These are phyloP conservation scores for Saraca asoca DNA, from an alignment of 331 rosid genomes.

Conservation along the genomic window DNA sequence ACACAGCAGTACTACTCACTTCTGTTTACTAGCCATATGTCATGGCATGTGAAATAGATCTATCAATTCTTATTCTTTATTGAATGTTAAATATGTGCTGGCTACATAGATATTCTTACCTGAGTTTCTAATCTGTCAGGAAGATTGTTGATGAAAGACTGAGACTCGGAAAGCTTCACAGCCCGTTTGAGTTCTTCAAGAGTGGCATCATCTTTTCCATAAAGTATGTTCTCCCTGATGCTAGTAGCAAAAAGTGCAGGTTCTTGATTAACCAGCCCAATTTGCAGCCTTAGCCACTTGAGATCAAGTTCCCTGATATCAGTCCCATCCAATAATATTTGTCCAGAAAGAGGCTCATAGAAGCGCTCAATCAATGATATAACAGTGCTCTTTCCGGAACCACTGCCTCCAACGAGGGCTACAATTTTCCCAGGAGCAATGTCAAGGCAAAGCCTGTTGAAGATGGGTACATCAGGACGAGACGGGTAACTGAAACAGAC, in stretches of 20 bases:
- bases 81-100: slow-evolving; percentile 2
- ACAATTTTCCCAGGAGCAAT: slow-evolving; percentile 86
- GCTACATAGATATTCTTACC: slow-evolving; percentile 45
- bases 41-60: neutral
- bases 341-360: slow-evolving; percentile 84
- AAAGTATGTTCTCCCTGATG: slow-evolving; percentile 84
- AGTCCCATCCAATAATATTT: slow-evolving; percentile 61
- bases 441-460: slow-evolving; percentile 65
- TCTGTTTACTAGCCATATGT: neutral
- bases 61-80: neutral
- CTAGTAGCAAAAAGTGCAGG: slow-evolving; percentile 94
- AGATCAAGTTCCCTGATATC: slow-evolving; percentile 69
- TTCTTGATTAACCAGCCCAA: slow-evolving; percentile 95
- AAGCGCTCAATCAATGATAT: slow-evolving; percentile 86
- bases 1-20: neutral
- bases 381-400: slow-evolving; percentile 92
- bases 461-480: slow-evolving; percentile 68
- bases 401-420: slow-evolving; percentile 96
- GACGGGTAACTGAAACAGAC: slow-evolving; percentile 85
- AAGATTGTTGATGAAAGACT: slow-evolving; percentile 80
- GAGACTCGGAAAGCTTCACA: slow-evolving; percentile 85
- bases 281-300: slow-evolving; percentile 86
- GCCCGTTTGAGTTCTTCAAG: slow-evolving; percentile 79
- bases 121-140: slow-evolving; percentile 94
- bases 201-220: slow-evolving; percentile 90